These are phyloP conservation scores for Phytophthora sansomeana DNA, from an alignment of 352 stramenopile genomes.

Conservation along the genomic window DNA sequence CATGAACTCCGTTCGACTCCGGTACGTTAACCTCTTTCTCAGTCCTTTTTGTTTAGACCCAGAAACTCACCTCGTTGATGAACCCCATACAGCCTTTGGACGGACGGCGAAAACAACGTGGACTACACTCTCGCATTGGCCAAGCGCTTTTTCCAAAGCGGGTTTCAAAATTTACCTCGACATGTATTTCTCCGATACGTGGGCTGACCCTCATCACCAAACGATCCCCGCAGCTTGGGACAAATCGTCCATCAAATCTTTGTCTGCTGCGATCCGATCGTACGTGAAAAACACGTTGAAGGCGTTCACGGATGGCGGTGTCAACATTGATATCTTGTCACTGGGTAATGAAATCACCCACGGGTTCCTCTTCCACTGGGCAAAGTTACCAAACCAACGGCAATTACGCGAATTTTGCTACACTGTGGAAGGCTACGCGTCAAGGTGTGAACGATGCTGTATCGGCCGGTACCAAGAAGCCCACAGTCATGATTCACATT, in stretches of 20 bases:
- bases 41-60: not conserved
- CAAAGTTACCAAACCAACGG: slow-evolving; percentile 32
- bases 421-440: slow-evolving; percentile 37
- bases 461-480: slow-evolving; percentile 26
- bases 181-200: slow-evolving; percentile 47
- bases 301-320: slow-evolving; percentile 36
- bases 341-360: slow-evolving; percentile 45
- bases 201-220: slow-evolving; percentile 35
- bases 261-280: slow-evolving; percentile 6
- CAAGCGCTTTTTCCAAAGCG: slow-evolving; percentile 36
- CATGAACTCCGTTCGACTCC: slow-evolving; percentile 43
- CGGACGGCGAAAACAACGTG: slow-evolving; percentile 29
- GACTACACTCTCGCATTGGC: slow-evolving; percentile 37
- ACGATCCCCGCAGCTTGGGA: slow-evolving; percentile 27
- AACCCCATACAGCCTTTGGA: slow-evolving; percentile 30
- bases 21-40: slow-evolving; percentile 5
- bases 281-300: slow-evolving; percentile 35
- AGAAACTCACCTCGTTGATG: not conserved
- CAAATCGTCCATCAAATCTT: slow-evolving; percentile 21
- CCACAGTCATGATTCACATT: slow-evolving; percentile 49
- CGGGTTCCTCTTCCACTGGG: slow-evolving; percentile 41
- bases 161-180: slow-evolving; percentile 46
- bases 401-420: slow-evolving; percentile 36
- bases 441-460: slow-evolving; percentile 40
- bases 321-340: slow-evolving; percentile 40